Conservation (phyloP, 2,329 filamentous ascomycete genomes). For the Calonectria montana region DNA sequence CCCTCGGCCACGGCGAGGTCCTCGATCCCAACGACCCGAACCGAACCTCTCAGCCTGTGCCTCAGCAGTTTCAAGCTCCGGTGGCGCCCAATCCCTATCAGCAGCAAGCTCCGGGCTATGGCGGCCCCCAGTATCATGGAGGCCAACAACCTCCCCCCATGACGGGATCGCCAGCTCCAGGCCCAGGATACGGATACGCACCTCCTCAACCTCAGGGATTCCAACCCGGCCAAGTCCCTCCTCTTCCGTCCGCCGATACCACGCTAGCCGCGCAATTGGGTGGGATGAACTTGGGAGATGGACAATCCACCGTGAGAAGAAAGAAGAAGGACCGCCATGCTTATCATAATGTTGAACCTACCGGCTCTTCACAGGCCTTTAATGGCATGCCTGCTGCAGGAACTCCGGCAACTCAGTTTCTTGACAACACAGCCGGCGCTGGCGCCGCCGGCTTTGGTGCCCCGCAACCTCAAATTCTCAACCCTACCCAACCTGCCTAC, state of each 20-base stretch:
- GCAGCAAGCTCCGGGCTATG: constrained; percentile 53
- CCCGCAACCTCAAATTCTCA: constrained; percentile 53
- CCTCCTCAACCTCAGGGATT: constrained; percentile 40
- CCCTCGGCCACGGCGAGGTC: constrained; percentile 66
- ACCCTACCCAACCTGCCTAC: constrained; percentile 61
- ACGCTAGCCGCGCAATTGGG: constrained; percentile 80
- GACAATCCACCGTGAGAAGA: constrained; percentile 66
- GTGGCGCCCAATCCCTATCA: constrained; percentile 66
- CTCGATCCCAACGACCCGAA: constrained; percentile 66
- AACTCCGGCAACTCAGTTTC: constrained; percentile 58
- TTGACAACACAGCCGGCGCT: constrained; percentile 46
- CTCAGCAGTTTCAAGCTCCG: constrained; percentile 68
- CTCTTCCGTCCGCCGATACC: constrained; percentile 55
- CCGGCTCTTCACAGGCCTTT: constrained; percentile 75
- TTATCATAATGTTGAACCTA: constrained; percentile 85
- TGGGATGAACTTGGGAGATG: constrained; percentile 73
- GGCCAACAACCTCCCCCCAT: constrained; percentile 42
- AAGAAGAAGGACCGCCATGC: constrained; percentile 98
- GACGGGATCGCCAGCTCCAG: constrained; percentile 40
- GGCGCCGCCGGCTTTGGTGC: constrained; percentile 49
- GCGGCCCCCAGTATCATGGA: constrained; percentile 54
- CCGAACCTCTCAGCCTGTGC: constrained; percentile 60
- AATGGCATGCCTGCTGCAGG: constrained; percentile 73
- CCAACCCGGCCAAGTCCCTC: constrained; percentile 44
- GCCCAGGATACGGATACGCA: constrained; percentile 43